Conservation (phyloP, 176 grass and related monocot genomes). For the Phoenix roebelenii region DNA sequence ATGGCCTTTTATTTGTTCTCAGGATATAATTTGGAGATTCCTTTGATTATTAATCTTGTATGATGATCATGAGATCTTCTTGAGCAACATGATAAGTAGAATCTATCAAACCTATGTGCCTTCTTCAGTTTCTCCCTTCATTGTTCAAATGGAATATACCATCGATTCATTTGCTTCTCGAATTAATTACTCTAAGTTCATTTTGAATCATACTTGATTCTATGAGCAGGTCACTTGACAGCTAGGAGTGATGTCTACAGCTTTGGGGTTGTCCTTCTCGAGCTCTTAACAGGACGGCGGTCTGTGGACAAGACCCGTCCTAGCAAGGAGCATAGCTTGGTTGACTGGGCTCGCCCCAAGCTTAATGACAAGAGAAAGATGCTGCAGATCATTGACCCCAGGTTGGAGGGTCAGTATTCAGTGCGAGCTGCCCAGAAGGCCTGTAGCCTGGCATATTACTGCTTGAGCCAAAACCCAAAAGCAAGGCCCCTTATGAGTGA, state of each 20-base stretch:
- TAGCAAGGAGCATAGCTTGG: constrained; percentile 87
- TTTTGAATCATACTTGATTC: not conserved
- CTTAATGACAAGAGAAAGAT: constrained; percentile 85
- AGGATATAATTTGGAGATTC: not conserved
- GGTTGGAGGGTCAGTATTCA: constrained; percentile 71
- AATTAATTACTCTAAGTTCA: not conserved
- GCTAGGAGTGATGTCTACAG: constrained; percentile 93
- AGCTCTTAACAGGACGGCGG: constrained; percentile 79
- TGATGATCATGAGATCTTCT: too few species aligned
- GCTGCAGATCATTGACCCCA: constrained; percentile 70
- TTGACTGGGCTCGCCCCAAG: constrained; percentile 86
- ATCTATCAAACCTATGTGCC: too few species aligned
- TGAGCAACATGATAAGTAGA: too few species aligned
- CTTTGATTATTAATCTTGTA: too few species aligned
- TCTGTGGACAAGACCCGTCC: constrained; percentile 89
- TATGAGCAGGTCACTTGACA: constrained; percentile 76
- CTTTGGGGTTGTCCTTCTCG: constrained; percentile 84
- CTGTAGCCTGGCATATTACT: constrained; percentile 91
- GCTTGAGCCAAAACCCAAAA: constrained; percentile 91
- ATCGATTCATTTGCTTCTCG: too few species aligned
- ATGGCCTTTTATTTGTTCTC: not conserved
- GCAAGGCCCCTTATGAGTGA: constrained; percentile 94
- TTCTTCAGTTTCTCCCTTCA: too few species aligned
- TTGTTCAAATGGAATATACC: too few species aligned
- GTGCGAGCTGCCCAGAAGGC: constrained; percentile 77